Evolutionary conservation across 2,329 filamentous ascomycete genomes (phyloP).

Genomic region (Stagonosporopsis cucurbitacearum): DNA sequence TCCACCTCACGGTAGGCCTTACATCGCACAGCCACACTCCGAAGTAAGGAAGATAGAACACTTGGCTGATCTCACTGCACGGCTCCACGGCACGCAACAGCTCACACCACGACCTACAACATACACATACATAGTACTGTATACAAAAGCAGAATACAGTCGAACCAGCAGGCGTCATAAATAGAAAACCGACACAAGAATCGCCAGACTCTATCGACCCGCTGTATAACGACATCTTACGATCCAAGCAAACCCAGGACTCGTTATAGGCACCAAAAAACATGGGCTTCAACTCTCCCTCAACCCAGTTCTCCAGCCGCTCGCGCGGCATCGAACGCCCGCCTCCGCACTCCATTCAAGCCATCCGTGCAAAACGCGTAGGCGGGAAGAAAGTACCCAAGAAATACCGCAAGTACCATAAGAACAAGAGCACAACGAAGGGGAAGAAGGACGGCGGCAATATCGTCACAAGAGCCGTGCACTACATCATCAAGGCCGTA

Average conservation of each 20-base stretch:
- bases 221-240: neutral
- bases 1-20: neutral
- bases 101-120: neutral
- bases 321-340: slow-evolving; percentile 1
- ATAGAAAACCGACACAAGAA: too few species aligned
- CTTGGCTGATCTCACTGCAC: slow-evolving; percentile 10
- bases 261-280: too few species aligned
- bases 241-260: neutral
- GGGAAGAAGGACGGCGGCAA: slow-evolving; percentile 16
- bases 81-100: slow-evolving; percentile 1
- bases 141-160: neutral
- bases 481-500: neutral
- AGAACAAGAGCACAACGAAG: neutral
- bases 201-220: too few species aligned
- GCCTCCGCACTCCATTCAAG: slow-evolving; percentile 24
- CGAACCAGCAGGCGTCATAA: too few species aligned
- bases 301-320: neutral
- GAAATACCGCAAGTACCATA: slow-evolving; percentile 26
- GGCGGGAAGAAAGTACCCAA: slow-evolving; percentile 28
- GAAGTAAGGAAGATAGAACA: neutral
- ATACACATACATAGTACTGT: neutral
- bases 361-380: slow-evolving; percentile 23
- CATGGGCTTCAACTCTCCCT: neutral
- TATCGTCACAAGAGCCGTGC: slow-evolving; percentile 6
- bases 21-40: slow-evolving; percentile 1